These are phyloP conservation scores for Chiua virens DNA, from an alignment of 768 basidiomycete genomes.

Conservation along the genomic window DNA sequence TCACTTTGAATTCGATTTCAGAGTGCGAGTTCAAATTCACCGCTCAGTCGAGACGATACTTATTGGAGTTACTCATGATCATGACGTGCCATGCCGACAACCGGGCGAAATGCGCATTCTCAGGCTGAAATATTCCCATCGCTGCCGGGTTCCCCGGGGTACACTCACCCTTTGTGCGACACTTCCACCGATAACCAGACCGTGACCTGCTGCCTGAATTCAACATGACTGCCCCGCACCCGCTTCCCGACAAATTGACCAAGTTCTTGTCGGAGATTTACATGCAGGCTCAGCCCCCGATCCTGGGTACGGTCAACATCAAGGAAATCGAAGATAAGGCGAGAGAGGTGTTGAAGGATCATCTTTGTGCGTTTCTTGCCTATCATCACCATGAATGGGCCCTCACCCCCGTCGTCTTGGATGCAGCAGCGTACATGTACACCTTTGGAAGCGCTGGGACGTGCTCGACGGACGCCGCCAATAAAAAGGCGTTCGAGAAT, in stretches of 20 bases:
- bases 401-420: background rate
- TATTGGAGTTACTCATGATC: no score
- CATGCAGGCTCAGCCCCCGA: slow-evolving; percentile 11
- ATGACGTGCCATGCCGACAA: no score
- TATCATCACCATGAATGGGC: background rate
- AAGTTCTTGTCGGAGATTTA: slow-evolving; percentile 27
- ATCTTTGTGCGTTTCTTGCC: slow-evolving; percentile 43
- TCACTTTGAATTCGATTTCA: no score
- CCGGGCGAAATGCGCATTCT: no score
- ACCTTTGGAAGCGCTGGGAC: slow-evolving; percentile 77
- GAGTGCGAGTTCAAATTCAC: no score
- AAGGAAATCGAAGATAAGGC: slow-evolving; percentile 69
- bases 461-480: slow-evolving; percentile 63
- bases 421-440: slow-evolving; percentile 68
- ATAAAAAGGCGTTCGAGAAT: slow-evolving; percentile 59
- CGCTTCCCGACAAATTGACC: slow-evolving; percentile 26
- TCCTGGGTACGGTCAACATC: slow-evolving; percentile 58
- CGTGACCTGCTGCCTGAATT: background rate
- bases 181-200: no score
- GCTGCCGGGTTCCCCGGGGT: no score
- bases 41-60: no score
- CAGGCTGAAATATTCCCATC: no score
- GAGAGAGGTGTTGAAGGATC: slow-evolving; percentile 57
- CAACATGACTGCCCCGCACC: slow-evolving; percentile 19
- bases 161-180: no score